These are phyloP conservation scores for Nothopassalora personata DNA, from an alignment of 2,329 filamentous ascomycete genomes.

Conservation along the genomic window DNA sequence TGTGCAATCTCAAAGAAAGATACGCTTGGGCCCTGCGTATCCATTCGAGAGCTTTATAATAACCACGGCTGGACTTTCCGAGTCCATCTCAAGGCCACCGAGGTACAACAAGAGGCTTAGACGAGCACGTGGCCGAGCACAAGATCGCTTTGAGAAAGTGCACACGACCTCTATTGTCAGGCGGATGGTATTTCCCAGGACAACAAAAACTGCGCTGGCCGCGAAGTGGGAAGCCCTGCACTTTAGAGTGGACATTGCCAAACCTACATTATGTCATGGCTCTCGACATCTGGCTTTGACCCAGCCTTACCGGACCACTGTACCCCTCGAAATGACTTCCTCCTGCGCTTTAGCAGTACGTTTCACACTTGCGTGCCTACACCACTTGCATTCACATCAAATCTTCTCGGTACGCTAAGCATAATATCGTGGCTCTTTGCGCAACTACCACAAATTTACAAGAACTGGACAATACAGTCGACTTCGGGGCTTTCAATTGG, in stretches of 20 bases:
- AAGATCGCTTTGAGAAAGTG: constrained; percentile 10
- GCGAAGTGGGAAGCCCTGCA: neutral
- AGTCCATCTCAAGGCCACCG: neutral
- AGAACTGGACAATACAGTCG: constrained; percentile 59
- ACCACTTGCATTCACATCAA: constrained; percentile 57
- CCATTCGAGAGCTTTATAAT: neutral
- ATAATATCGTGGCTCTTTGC: constrained; percentile 66
- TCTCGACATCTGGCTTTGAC: constrained; percentile 20
- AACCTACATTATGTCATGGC: constrained; percentile 27
- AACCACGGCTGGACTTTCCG: neutral
- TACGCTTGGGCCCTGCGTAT: neutral
- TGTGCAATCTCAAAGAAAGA: neutral
- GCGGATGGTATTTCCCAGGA: neutral
- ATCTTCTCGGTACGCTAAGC: constrained; percentile 55
- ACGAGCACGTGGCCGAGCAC: constrained; percentile 20
- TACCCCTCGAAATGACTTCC: constrained; percentile 54
- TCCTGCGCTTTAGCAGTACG: constrained; percentile 52
- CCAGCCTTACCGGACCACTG: constrained; percentile 53
- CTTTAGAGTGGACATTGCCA: constrained; percentile 1
- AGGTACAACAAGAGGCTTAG: neutral
- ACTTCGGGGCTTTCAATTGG: constrained; percentile 61
- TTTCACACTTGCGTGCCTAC: constrained; percentile 61
- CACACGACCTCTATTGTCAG: constrained; percentile 7
- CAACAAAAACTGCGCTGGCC: neutral
- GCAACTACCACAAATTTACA: constrained; percentile 64